Base-by-base conservation (phyloP, 306 rosid genomes). In the Rubus idaeus region DNA sequence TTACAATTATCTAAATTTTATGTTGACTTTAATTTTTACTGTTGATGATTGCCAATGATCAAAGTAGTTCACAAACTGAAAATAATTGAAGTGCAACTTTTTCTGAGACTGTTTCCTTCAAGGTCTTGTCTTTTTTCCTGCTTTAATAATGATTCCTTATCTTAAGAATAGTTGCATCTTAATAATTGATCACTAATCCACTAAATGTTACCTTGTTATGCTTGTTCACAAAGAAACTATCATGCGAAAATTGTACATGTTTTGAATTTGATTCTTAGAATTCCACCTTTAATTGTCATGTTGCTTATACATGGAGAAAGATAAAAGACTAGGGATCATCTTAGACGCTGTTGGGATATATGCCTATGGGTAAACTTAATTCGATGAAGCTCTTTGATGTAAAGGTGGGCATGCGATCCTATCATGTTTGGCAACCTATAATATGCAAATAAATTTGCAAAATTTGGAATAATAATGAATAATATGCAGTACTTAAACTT, bases 11-110 rank as follows among this genome's bases (percentile, higher is more conserved):
- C 10, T 77, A 18, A 26, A 26, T 49, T 65, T 21, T 10, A 44
- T 47, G 37, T 57, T 45, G 21, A 62, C 73, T 44, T 72, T 17
- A 23, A 21, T 65, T 45, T 47, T 16, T 39, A 35, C 55, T 65
- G 66, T 49, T 40, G 70, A 53, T 64, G 42, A 62, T 37, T 46
- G 70, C 46, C 46, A 73, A 58, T 23, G 58, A 67, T 39, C 30
- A 55, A 40, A 61, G 53, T 52, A 11, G 66, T 23, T 40, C 50
- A 60, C 16, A 55, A 46, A 56, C 40, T 20, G 75, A 17, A 67
- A 47, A 67, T 79, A 7, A 65, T 47, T 45, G 18, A 56, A 52
- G 56, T 64, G 42, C 1, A 60, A 30, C 69, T 35, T 47, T 30
- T 30, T 12, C 11, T 47, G 11, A 21, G 51, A 8, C n/a, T 42